Evolutionary conservation across 1,284 basidiomycete genomes (phyloP).

Genomic region (Puccinia novopanici): DNA sequence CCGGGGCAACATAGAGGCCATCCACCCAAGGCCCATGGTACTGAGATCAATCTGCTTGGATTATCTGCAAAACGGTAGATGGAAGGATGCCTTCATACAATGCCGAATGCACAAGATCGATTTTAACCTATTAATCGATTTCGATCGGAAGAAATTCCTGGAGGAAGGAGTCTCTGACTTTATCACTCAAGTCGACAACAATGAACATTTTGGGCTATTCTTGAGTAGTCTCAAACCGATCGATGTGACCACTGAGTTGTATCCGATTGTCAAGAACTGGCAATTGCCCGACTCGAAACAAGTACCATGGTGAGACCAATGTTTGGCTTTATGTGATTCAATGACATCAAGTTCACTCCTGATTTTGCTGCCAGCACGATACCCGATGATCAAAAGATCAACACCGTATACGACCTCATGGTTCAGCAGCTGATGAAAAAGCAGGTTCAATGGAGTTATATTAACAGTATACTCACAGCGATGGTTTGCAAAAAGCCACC

Average conservation of each 20-base stretch:
- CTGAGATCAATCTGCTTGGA: conserved; percentile 69
- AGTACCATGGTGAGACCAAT: neutral
- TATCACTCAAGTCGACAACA: conserved; percentile 80
- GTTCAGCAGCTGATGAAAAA: conserved; percentile 71
- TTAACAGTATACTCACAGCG: conserved; percentile 87
- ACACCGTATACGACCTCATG: conserved; percentile 76
- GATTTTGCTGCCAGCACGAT: conserved; percentile 45
- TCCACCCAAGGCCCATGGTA: conserved; percentile 88
- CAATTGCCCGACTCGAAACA: conserved; percentile 9
- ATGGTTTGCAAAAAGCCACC: conserved; percentile 89
- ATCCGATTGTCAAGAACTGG: conserved; percentile 38
- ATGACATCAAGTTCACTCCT: neutral
- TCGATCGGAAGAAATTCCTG: conserved; percentile 72
- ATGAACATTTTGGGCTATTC: conserved; percentile 92
- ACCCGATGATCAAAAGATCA: conserved; percentile 64
- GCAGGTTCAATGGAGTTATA: conserved; percentile 72
- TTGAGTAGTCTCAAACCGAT: conserved; percentile 75
- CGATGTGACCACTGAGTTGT: conserved; percentile 33
- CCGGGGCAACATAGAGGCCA: conserved; percentile 91
- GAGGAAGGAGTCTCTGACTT: conserved; percentile 67
- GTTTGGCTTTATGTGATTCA: neutral
- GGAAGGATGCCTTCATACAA: conserved; percentile 81
- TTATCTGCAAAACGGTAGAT: conserved; percentile 58
- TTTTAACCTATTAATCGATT: conserved; percentile 81
- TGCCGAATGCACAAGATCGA: conserved; percentile 93